A percentile compares a stretch with the other conserved stretches of the same genome.
phyloP scores from a whole-genome alignment of 495 filamentous ascomycete species.

The Penicillium maclennaniae region DNA sequence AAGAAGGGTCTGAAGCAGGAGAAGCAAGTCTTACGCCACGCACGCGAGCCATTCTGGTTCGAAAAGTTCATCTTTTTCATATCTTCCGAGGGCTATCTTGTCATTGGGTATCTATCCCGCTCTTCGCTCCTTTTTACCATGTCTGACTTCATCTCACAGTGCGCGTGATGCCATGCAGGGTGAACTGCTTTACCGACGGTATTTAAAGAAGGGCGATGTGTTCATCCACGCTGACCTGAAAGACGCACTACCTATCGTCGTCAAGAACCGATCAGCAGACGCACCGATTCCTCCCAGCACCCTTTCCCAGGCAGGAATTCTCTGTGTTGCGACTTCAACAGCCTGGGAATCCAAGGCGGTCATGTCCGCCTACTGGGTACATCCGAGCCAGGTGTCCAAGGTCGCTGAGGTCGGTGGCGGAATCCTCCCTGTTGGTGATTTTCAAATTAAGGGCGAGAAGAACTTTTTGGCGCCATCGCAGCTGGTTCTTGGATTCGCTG shows the following conservation, averaged over 20 bases:
- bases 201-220: slow-evolving; percentile 83
- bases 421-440: slow-evolving; percentile 69
- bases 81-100: slow-evolving; percentile 91
- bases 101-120: slow-evolving; percentile 53
- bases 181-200: slow-evolving; percentile 80
- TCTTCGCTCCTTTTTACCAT: not conserved
- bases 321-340: slow-evolving; percentile 76
- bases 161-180: slow-evolving; percentile 87
- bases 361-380: slow-evolving; percentile 94
- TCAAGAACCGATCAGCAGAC: slow-evolving; percentile 79
- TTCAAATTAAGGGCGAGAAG: slow-evolving; percentile 78
- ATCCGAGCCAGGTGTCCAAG: slow-evolving; percentile 83
- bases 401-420: slow-evolving; percentile 68
- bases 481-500: slow-evolving; percentile 77
- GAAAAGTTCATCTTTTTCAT: slow-evolving; percentile 96
- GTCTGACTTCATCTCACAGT: slow-evolving; percentile 31
- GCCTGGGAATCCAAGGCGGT: slow-evolving; percentile 96
- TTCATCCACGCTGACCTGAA: slow-evolving; percentile 89
- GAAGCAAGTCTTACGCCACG: slow-evolving; percentile 79
- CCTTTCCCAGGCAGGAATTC: slow-evolving; percentile 79
- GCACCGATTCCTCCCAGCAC: slow-evolving; percentile 89
- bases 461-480: slow-evolving; percentile 88
- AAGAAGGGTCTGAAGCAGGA: slow-evolving; percentile 87
- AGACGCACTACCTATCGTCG: slow-evolving; percentile 75
- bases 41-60: slow-evolving; percentile 84